A percentile compares a stretch with the other conserved stretches of the same genome.
Conservation (phyloP, 768 basidiomycete species). For the Trametes cinnabarina region DNA sequence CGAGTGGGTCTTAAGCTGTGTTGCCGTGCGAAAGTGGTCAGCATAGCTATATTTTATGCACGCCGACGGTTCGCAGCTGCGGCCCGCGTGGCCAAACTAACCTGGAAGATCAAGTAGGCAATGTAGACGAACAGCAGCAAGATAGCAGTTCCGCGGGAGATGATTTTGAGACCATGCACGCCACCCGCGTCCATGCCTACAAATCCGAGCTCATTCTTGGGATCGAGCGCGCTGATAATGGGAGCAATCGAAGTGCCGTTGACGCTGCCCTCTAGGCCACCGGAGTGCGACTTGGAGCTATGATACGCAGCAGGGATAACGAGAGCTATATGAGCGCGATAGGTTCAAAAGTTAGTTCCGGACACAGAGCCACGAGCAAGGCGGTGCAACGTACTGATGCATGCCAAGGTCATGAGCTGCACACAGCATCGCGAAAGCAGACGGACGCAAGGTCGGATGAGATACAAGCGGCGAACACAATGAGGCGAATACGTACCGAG, state of each 20-base stretch:
- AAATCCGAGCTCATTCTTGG: constrained; percentile 18
- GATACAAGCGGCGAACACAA: background rate
- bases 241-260: constrained; percentile 3
- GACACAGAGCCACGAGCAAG: background rate
- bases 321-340: constrained; percentile 46
- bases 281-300: constrained; percentile 36
- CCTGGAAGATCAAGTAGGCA: constrained; percentile 75
- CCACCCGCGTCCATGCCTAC: constrained; percentile 21
- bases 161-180: constrained; percentile 59
- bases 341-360: background rate
- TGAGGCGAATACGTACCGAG: constrained; percentile 34
- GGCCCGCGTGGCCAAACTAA: constrained; percentile 23
- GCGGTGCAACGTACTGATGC: constrained; percentile 60
- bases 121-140: constrained; percentile 73
- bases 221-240: background rate
- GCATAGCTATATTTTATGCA: background rate
- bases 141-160: constrained; percentile 34
- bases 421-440: constrained; percentile 13
- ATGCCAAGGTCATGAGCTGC: constrained; percentile 81
- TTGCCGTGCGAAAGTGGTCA: background rate
- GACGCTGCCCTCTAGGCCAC: constrained; percentile 6
- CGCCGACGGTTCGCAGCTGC: background rate
- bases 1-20: constrained; percentile 69
- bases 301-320: constrained; percentile 90
- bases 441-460: background rate